Evolutionary conservation across 2,329 filamentous ascomycete genomes (phyloP).

Genomic region (Elsinoe ampelina): DNA sequence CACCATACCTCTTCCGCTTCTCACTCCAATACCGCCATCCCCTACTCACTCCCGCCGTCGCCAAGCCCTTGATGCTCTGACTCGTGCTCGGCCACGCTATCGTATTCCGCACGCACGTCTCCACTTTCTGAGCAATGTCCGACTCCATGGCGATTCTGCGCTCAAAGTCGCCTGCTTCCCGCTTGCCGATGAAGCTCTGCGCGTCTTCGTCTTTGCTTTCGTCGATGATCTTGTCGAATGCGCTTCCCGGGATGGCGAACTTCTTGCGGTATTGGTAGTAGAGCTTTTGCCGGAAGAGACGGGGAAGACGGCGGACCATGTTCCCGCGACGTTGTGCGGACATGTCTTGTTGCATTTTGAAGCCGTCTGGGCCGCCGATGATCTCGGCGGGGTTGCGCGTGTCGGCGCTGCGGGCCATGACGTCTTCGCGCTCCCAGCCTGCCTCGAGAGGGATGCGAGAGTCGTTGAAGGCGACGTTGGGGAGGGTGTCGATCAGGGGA

Average conservation of each 20-base stretch:
- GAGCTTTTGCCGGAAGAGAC: slow-evolving; percentile 74
- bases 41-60: slow-evolving; percentile 66
- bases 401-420: slow-evolving; percentile 33
- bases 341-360: slow-evolving; percentile 78
- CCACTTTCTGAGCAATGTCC: slow-evolving; percentile 61
- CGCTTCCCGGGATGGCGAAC: slow-evolving; percentile 70
- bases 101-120: slow-evolving; percentile 71
- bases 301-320: slow-evolving; percentile 88
- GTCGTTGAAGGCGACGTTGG: slow-evolving; percentile 74
- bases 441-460: slow-evolving; percentile 42
- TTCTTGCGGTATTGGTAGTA: slow-evolving; percentile 95
- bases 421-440: slow-evolving; percentile 30
- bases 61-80: slow-evolving; percentile 73
- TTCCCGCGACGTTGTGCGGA: slow-evolving; percentile 82
- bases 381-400: slow-evolving; percentile 36
- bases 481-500: slow-evolving; percentile 78
- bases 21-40: slow-evolving; percentile 71
- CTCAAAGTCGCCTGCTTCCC: slow-evolving; percentile 78
- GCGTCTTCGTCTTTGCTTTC: slow-evolving; percentile 60
- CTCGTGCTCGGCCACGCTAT: slow-evolving; percentile 86
- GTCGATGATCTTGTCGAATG: slow-evolving; percentile 79
- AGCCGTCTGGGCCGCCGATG: slow-evolving; percentile 48
- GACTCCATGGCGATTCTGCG: slow-evolving; percentile 67
- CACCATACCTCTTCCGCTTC: slow-evolving; percentile 47
- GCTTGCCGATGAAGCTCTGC: slow-evolving; percentile 53